Base-by-base conservation (phyloP, 371 early-diverging fungal species). In the Zopfochytrium polystomum region DNA sequence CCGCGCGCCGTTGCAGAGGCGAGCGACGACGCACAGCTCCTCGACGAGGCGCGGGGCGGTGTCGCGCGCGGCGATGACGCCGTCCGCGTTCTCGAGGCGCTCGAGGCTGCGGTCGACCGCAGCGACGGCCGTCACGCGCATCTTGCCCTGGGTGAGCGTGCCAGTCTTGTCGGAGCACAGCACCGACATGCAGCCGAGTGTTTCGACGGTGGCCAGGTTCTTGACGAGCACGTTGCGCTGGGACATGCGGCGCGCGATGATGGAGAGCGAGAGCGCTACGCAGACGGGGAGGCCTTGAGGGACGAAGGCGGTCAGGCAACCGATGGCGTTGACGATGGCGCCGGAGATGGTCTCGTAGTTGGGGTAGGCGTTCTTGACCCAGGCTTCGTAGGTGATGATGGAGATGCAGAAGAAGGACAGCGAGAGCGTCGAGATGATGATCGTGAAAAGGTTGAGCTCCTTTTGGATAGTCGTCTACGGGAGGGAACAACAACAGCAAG, bases 271-370 rank as follows among this genome's bases (percentile, higher is more conserved):
- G 62, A 96, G 82, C 20, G 97, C 95, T 9, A 95, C 96, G 18
- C 95, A 95, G 84, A 96, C 89, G 0, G 97, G 97, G 31, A 96
- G 77, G 52, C 97, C 97, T 74, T 96, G 96, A 15, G 97, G 96
- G 9, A 96, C 95, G n/a, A n/a, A 47, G 18, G 18, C 18, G 11
- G 52, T 64, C 30, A 68, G 32, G 22, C 38, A 80, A 27, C 87
- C 89, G 61, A 90, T 85, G 45, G 84, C 79, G 42, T 89, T 87
- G 34, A 83, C 78, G 44, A 90, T 80, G 15, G 86, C 82, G 45
- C 65, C 75, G 4, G 86, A 74, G 1, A 78, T 54, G 20, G 61
- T 61, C 2, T 34, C 52, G 48, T 48, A 71, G 20, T 47, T 58
- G 13, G 70, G 70, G 52, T 66, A 55, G 1, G 20, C 34, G 3